Percentiles rank a stretch among this genome's conserved stretches.
Conservation (phyloP, 2,329 filamentous ascomycete species). For the Graphiopsis chlorocephala region DNA sequence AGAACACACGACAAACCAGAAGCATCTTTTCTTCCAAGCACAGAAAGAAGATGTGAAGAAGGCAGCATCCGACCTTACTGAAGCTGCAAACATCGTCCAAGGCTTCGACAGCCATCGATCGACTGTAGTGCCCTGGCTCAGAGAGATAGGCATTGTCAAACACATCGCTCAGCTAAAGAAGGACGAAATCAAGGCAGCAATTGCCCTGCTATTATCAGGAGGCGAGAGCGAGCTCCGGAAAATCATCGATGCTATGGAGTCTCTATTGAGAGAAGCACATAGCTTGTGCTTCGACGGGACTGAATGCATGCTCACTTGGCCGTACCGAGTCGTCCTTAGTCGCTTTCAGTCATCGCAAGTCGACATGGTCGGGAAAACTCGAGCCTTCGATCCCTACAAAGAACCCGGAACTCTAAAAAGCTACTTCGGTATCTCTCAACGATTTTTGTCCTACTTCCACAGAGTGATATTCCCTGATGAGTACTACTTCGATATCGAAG, state of each 20-base stretch:
- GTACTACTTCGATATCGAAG: slow-evolving; percentile 1
- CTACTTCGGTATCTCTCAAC: slow-evolving; percentile 13
- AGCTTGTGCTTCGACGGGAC: slow-evolving; percentile 17
- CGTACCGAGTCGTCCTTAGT: slow-evolving; percentile 15
- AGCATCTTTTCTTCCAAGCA: slow-evolving; percentile 10
- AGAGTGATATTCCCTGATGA: neutral
- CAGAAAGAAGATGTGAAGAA: slow-evolving; percentile 8
- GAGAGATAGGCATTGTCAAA: slow-evolving; percentile 16
- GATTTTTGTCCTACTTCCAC: slow-evolving; percentile 8
- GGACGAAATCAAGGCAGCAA: slow-evolving; percentile 18
- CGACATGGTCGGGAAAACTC: slow-evolving; percentile 14
- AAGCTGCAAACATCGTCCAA: slow-evolving; percentile 12
- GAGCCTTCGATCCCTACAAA: slow-evolving; percentile 17
- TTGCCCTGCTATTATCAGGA: slow-evolving; percentile 6
- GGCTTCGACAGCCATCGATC: slow-evolving; percentile 16
- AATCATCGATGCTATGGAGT: slow-evolving; percentile 14
- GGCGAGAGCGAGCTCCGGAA: neutral
- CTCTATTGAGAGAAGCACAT: slow-evolving; percentile 15
- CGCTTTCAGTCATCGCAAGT: slow-evolving; percentile 15
- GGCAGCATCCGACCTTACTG: slow-evolving; percentile 1
- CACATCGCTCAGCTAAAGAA: slow-evolving; percentile 16
- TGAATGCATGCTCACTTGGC: slow-evolving; percentile 19
- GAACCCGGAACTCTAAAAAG: slow-evolving; percentile 10
- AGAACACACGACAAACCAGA: slow-evolving; percentile 10
- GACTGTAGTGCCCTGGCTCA: slow-evolving; percentile 17